Percentiles rank a stretch among this genome's conserved stretches.
Conservation (phyloP, 2,329 filamentous ascomycete species). For the Thielaviopsis musarum region DNA sequence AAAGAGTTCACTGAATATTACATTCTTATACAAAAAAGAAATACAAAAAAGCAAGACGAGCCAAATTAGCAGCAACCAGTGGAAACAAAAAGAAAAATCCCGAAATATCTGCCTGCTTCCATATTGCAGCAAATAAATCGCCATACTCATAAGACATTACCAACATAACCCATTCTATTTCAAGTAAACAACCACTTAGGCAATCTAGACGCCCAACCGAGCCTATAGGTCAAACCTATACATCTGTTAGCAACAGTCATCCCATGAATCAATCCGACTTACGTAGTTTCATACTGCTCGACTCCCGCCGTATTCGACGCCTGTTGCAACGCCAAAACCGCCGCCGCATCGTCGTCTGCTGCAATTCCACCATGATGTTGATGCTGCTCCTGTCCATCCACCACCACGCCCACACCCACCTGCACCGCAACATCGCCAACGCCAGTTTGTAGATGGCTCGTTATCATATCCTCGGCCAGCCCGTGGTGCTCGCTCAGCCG, state of each 20-base stretch:
- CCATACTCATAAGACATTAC: too few relatives aligned
- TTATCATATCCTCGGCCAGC: not conserved
- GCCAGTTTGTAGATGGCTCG: not conserved
- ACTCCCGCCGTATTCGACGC: not conserved
- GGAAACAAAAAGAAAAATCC: too few relatives aligned
- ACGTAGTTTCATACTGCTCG: conserved; percentile 1
- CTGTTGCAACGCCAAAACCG: conserved; percentile 1
- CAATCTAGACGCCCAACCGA: not conserved
- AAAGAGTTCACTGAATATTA: not conserved
- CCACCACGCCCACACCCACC: not conserved
- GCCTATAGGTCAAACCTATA: not conserved
- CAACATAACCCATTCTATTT: too few relatives aligned
- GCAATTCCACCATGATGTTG: not conserved
- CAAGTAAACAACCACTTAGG: not conserved
- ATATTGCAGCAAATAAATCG: too few relatives aligned
- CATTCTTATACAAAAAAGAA: not conserved
- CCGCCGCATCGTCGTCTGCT: not conserved
- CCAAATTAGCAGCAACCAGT: too few relatives aligned
- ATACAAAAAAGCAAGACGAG: too few relatives aligned
- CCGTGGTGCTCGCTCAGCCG: not conserved
- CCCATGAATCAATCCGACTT: not conserved
- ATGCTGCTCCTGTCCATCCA: not conserved
- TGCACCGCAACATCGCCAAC: not conserved
- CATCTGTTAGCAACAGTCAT: not conserved
- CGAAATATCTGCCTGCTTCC: too few relatives aligned